Evolutionary conservation across 1,139 yeast genomes (phyloP).

Genomic region (Yamadazyma conglobata): DNA sequence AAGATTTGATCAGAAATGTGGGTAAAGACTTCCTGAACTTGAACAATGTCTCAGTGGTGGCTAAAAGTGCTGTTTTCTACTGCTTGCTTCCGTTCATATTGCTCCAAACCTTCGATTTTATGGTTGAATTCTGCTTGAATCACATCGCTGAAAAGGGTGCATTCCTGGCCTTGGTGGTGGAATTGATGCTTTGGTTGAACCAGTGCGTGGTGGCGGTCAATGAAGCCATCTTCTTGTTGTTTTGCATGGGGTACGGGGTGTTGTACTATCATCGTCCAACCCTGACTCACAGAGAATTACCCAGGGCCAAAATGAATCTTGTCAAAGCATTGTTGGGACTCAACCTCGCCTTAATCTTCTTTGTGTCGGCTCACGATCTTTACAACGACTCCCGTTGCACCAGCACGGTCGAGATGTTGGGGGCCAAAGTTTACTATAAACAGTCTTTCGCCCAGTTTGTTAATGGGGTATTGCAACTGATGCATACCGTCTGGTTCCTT

Average conservation of each 20-base stretch:
- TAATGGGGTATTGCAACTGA: background rate
- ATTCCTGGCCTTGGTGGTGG: constrained; percentile 2
- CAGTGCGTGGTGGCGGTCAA: constrained; percentile 1
- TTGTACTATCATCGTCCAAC: constrained; percentile 24
- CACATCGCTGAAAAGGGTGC: constrained; percentile 10
- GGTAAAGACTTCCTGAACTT: constrained; percentile 29
- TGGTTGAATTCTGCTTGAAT: constrained; percentile 19
- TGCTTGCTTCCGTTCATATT: constrained; percentile 24
- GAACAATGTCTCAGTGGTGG: constrained; percentile 32
- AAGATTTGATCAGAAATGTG: constrained; percentile 26
- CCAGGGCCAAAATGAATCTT: constrained; percentile 17
- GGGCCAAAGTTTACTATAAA: too few species aligned
- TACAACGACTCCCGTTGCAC: too few species aligned
- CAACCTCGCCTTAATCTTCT: too few species aligned
- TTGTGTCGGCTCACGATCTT: too few species aligned
- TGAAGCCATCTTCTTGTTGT: constrained; percentile 25
- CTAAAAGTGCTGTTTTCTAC: constrained; percentile 31
- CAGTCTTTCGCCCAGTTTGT: too few species aligned
- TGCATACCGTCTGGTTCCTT: background rate
- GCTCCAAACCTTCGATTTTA: constrained; percentile 10
- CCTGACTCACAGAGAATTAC: constrained; percentile 26
- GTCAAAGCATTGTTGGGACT: constrained; percentile 17
- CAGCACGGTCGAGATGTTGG: too few species aligned
- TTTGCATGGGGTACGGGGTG: constrained; percentile 42
- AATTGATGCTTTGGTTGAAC: constrained; percentile 1